Evolutionary conservation across 78 protist genomes (phyloP).

Genomic region (Dictyostelium intermedium): DNA sequence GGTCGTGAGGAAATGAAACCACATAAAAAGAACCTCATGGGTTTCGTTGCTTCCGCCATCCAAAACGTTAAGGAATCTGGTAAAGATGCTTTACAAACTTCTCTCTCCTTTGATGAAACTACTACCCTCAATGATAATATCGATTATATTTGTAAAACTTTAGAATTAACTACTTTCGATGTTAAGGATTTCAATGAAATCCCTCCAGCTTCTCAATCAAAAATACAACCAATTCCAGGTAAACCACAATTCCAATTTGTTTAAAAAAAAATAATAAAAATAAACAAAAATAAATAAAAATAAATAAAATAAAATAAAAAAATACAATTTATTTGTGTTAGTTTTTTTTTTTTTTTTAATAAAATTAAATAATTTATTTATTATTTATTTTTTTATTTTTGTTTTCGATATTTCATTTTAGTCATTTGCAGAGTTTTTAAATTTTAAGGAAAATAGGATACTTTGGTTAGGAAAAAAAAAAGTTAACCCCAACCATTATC

Average conservation of each 20-base stretch:
- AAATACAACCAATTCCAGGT: conserved; percentile 40
- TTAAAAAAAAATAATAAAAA: not conserved
- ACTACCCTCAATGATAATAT: conserved; percentile 27
- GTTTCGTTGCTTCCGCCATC: conserved; percentile 8
- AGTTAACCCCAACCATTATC: not conserved
- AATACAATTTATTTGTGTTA: too few relatives aligned
- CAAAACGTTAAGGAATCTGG: conserved; percentile 23
- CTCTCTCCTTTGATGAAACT: conserved; percentile 40
- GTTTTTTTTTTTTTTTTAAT: too few relatives aligned
- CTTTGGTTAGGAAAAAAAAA: not conserved
- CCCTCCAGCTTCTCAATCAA: not conserved
- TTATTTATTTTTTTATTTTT: too few relatives aligned
- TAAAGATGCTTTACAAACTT: conserved; percentile 40
- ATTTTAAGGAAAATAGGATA: too few relatives aligned
- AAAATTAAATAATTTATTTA: too few relatives aligned
- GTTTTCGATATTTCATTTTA: too few relatives aligned
- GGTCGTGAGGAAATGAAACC: conserved; percentile 25
- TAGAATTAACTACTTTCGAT: conserved; percentile 50
- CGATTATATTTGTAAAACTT: conserved; percentile 44
- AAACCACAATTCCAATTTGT: conserved; percentile 14
- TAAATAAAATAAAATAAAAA: too few relatives aligned
- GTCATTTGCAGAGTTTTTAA: too few relatives aligned
- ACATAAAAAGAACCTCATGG: conserved; percentile 31
- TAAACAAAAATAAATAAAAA: not conserved
- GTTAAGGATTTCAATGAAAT: conserved; percentile 2